Evolutionary conservation across 2,329 filamentous ascomycete genomes (phyloP), one percentile per base, ranked within the genome.

Genomic region (Neocucurbitaria cava): DNA sequence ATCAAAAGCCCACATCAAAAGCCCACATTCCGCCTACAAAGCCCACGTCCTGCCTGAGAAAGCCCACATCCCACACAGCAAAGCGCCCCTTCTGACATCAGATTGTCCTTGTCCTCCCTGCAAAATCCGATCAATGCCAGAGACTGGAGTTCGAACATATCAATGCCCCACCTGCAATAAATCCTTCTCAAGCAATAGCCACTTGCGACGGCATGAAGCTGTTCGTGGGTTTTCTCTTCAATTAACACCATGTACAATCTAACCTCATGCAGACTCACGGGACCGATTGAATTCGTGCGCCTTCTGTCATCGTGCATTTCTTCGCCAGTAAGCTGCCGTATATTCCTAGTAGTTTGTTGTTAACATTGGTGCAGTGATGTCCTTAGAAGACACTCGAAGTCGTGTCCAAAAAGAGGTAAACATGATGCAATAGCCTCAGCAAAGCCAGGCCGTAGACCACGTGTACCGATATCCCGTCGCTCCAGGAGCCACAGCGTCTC

Each of bases 201-300:
- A 57, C 43, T 26, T 61, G 31, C 54, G 48, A 24, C 51, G 58
- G 11, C 58, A 61, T 35, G 50, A 57, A 38, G 28, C 33, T 3
- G 38, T 24, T 17, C 54, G 57, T 57, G 43, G 13, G 41, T 46
- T 2, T 15, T 20, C 3, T 1, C n/a, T 28, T 43, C 7, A n/a
- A 24, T 20, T 13, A 45, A 1, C 17, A 24, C n/a, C 9, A 23
- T 18, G 21, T 13, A 46, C 24, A 20, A 17, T 48, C 17, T 21
- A 18, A 39, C 13, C 20, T 6, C 7, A 39, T 1, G 1, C 36
- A 39, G 36, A 59, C 17, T 28, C 49, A 15, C 30, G 13, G 15
- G 20, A 45, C 3, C 31, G 8, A 21, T 24, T 21, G 15, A 21
- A 48, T 8, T 31, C 18, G 30, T 60, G 58, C 35, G 21, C 13